Conservation (phyloP, 148 eudicot genomes). For the Cornus kousa region DNA sequence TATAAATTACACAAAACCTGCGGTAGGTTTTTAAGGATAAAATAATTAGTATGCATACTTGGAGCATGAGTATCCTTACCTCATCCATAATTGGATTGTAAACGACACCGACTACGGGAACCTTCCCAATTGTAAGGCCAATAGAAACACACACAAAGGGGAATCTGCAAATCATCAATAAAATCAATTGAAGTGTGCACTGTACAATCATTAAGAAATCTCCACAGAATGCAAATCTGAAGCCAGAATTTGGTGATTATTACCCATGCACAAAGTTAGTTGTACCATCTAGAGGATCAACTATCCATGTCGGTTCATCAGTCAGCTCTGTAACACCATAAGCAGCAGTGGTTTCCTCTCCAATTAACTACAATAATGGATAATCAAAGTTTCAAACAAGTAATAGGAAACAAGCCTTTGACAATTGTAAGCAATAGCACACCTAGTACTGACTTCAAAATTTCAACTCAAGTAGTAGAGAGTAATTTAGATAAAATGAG, state of each 20-base stretch:
- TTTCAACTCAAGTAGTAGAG: background rate
- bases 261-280: constrained; percentile 97
- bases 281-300: constrained; percentile 96
- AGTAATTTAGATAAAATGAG: constrained; percentile 4
- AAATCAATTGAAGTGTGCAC: background rate
- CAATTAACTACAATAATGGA: constrained; percentile 61
- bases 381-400: background rate
- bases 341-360: constrained; percentile 96
- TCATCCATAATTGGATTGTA: constrained; percentile 92
- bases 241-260: constrained; percentile 14
- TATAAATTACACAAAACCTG: background rate
- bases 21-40: background rate
- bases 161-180: constrained; percentile 48
- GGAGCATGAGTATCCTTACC: constrained; percentile 37
- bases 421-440: background rate
- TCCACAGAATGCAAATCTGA: background rate
- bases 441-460: background rate
- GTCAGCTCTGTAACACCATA: constrained; percentile 76
- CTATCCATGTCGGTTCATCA: constrained; percentile 95
- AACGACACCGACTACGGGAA: constrained; percentile 81
- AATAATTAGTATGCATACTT: background rate
- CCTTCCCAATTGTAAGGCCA: constrained; percentile 82
- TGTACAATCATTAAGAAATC: background rate
- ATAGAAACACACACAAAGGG: constrained; percentile 96
- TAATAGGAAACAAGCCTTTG: background rate